Base-by-base conservation (phyloP, 2,329 filamentous ascomycete genomes). In the Tolypocladium endophyticum region DNA sequence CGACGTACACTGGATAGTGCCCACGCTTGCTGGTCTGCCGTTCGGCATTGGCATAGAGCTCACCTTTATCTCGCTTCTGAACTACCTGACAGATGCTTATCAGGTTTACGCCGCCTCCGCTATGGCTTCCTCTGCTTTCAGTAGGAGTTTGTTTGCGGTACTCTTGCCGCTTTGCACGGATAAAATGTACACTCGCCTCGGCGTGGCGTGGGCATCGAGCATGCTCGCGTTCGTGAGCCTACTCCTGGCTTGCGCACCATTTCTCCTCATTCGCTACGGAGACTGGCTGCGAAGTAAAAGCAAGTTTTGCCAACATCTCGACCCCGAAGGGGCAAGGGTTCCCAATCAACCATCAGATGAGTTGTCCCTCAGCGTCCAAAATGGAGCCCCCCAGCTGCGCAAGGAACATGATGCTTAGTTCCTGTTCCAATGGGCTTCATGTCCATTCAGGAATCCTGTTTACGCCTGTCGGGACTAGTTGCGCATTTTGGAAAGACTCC, bases 91-190 rank as follows among this genome's bases (percentile, higher is more conserved):
- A n/a, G 62, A 63, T 28, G 56, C 60, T 20, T 63, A 63, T 33
- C 58, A 43, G 25, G 47, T 56, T 18, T 63, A 58, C 55, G 55
- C 58, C 8, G 66, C 65, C 12, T 65, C 63, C 39, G 65, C 65
- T 38, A 61, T 66, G 59, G 65, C 64, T 9, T 65, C 66, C 7
- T 58, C 61, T 20, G 63, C 63, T 47, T 62, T 61, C 3, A 62
- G 60, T 30, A 64, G 63, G 16, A 62, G 60, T 6, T 39, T 66
- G 12, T 50, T 64, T 4, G 66, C 65, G 8, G 61, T 65, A 14
- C n/a, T 55, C 8, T 39, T 63, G 7, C 61, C 61, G 7, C 53
- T 63, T 33, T 56, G 58, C 11, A 60, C 61, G n/a, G 47, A 52
- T 45, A 56, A 54, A 16, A 52, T 63, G 60, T 63, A 60, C 30